A percentile compares a stretch with the other conserved stretches of the same genome.
Conservation (phyloP, 2,329 filamentous ascomycete species). For the Scorias spongiosa region DNA sequence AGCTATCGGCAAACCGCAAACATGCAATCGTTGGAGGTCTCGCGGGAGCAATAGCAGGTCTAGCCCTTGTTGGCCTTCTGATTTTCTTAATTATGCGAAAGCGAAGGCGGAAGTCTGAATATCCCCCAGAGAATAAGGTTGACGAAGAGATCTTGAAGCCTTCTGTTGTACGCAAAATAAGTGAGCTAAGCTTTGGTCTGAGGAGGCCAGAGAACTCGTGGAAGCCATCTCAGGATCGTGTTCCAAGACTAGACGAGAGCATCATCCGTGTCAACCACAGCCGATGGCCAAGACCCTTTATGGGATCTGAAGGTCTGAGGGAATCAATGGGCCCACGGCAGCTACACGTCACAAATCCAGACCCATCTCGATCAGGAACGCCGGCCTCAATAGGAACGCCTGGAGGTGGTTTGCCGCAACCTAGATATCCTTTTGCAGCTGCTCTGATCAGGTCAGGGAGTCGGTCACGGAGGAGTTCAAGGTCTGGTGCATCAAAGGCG, state of each 20-base stretch:
- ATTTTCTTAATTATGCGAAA: slow-evolving; percentile 13
- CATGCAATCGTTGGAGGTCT: slow-evolving; percentile 17
- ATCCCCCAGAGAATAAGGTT: slow-evolving; percentile 2
- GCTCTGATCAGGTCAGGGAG: slow-evolving; percentile 3
- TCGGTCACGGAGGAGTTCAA: slow-evolving; percentile 6
- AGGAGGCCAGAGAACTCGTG: slow-evolving; percentile 7
- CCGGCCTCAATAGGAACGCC: slow-evolving; percentile 8
- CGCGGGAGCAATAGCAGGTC: slow-evolving; percentile 15
- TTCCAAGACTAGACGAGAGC: slow-evolving; percentile 16
- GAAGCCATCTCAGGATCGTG: slow-evolving; percentile 5
- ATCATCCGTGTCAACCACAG: slow-evolving; percentile 19
- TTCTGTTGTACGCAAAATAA: slow-evolving; percentile 4
- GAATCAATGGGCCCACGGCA: slow-evolving; percentile 14
- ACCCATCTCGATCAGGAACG: slow-evolving; percentile 11
- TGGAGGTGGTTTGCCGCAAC: slow-evolving; percentile 10
- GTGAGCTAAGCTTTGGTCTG: neutral
- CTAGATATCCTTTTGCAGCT: slow-evolving; percentile 8
- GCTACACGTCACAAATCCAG: slow-evolving; percentile 20
- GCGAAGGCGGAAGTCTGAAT: slow-evolving; percentile 6
- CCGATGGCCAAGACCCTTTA: slow-evolving; percentile 20
- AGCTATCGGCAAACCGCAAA: slow-evolving; percentile 6
- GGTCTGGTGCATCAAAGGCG: slow-evolving; percentile 3
- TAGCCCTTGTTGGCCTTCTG: slow-evolving; percentile 14
- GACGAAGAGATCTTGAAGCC: slow-evolving; percentile 3
- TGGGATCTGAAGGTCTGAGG: slow-evolving; percentile 16